Evolutionary conservation across 495 filamentous ascomycete genomes (phyloP), one percentile per base, ranked within the genome.

Genomic region (Amphirosellinia nigrospora): DNA sequence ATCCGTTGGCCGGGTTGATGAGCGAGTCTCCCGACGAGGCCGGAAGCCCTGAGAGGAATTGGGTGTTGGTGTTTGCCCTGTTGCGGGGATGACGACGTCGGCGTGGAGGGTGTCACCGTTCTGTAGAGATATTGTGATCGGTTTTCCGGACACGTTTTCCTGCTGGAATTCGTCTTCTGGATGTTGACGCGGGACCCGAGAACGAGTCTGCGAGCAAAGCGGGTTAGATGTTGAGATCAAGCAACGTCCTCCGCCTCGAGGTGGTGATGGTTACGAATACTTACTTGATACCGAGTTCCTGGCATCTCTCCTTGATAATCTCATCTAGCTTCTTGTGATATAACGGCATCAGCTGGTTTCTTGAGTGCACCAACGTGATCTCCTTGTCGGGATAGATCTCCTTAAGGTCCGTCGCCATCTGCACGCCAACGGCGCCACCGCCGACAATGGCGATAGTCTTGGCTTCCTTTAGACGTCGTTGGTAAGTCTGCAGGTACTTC

Each of bases 351-450:
- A 90, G 70, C 15, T 79, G 74, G 0, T 77, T 69, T 30, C 88
- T 74, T 0, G 87, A 89, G 72, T 91, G 88, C 4, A 91, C 78
- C 1, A 90, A 79, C 0, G 82, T 83, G 36, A 90, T 79, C 15
- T 82, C 73, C 72, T 89, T 89, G 0, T 84, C 78, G 0, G 85
- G 86, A 64, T 87, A 88, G 19, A 81, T 75, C 59, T 85, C 86
- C 72, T 88, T 89, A 32, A 89, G 73, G 71, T 91, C 89, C 16
- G 83, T 82, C 1, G 87, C 87, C 79, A 89, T 83, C 72, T 91
- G 84, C 13, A 90, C 83, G 0, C 88, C 88, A 0, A 89, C 87
- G 4, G 88, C 86, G 10, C 89, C 89, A 9, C 88, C 89, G 10
- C 89, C 89, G 4, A 89, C 79, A 39, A 91, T 80, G 4, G 83